Evolutionary conservation across 2,329 filamentous ascomycete species (phyloP), one percentile per base, ranked within the genome.

Genomic region (Rhynchosporium agropyri): DNA sequence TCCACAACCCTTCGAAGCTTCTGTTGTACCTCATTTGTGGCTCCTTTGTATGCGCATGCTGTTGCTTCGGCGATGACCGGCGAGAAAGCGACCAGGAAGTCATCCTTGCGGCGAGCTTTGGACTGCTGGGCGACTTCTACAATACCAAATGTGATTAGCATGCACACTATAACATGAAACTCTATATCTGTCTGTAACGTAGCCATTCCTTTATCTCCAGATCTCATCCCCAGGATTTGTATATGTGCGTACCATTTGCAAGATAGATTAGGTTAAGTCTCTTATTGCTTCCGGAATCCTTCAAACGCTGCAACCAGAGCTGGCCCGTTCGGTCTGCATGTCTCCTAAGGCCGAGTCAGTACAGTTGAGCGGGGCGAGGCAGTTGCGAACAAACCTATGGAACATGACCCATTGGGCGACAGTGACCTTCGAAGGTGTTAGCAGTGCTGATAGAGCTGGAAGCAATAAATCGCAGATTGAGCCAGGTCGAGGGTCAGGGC

Each of bases 361-460:
- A 67, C 46, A 66, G 15, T 26, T 13, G n/a, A 45, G 33, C 50
- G 31, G 10, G 56, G 45, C n/a, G 31, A 36, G 20, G 10, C 45
- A 55, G 63, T 62, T 56, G 68, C 76, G 67, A 87, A 96, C 92
- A 66, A 87, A 96, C 92, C 92, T 89, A 79, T 99, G 94, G 76
- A 99, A 99, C 89, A 99, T 96, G 66, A 99, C 95, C 96, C 96
- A 99, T 87, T 98, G 94, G 63, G 95, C 92, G 66, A 96, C 93
- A 42, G 91, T 94, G 65, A 96, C 87, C 73, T 74, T 53, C 2
- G 40, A 59, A 54, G 28, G 3, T 33, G 49, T 61, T 31, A 62
- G 43, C 63, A 42, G 29, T 26, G 38, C 45, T 55, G 59, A 63
- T 10, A 48, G 9, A 10, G 13, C n/a, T 20, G 20, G 20, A 20